Base-by-base conservation (phyloP, 768 basidiomycete species). In the Leccinum rimulosum region DNA sequence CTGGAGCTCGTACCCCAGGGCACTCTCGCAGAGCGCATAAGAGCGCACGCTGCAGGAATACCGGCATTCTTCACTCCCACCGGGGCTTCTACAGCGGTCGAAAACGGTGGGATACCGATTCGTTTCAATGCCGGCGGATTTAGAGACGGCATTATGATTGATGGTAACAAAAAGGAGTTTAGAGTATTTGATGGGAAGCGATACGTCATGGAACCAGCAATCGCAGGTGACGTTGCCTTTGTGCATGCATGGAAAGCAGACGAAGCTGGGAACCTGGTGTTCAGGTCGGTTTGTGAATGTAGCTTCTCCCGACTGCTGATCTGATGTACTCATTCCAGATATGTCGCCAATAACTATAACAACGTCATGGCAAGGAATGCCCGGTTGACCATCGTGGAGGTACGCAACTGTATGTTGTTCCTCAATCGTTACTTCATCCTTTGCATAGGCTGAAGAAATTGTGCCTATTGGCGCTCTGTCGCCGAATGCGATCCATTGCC, bases 1-100 rank as follows among this genome's bases (percentile, higher is more conserved):
- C 76, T 94, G 19, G 94, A 95, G 69, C 85, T 95, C 22, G 89
- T 91, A 17, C 94, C 95, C 3, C 94, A 97, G 74, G 94, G 93
- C 9, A 95, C 92, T 14, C 84, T 96, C 49, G 85, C 88, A 14
- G 94, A 95, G 68, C 87, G 93, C 58, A 79, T 95, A 61, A 87
- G 93, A 36, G 90, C 94, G 6, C 89, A 92, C 58, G 93, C 92
- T 9, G 90, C 92, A n/a, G 94, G 94, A 51, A 93, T 94, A 60
- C 93, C 94, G 3, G 92, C 88, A 11, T 93, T 95, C 78, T 94
- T 79, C 75, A 95, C 92, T 1, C 92, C 92, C 7, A 93, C 92
- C 0, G 92, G 93, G 19, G 89, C 91, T 8, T 82, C 81, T 11
- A 93, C 92, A 11, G 85, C 86, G 1, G 83, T 93, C 1, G 89